These are phyloP conservation scores for Irpex lacteus DNA, from an alignment of 1,284 basidiomycete species.

Conservation along the genomic window DNA sequence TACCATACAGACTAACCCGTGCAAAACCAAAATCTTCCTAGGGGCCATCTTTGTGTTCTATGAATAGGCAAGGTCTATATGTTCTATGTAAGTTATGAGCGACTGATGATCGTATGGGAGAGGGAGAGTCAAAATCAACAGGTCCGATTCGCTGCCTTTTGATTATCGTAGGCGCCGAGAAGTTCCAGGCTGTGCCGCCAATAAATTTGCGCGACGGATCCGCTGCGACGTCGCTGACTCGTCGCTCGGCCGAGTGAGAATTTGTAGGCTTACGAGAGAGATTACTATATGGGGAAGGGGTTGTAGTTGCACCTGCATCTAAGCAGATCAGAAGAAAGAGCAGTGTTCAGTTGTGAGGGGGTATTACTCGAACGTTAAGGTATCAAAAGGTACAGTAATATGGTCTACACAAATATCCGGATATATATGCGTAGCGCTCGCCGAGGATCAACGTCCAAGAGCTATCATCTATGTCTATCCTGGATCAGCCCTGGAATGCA, in stretches of 20 bases:
- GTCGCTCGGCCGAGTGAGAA: background rate
- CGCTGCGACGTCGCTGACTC: background rate
- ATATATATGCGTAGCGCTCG: background rate
- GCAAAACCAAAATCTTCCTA: conserved; percentile 51
- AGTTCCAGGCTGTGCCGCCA: background rate
- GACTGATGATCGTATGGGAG: background rate
- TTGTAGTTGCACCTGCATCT: no score
- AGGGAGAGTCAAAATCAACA: background rate
- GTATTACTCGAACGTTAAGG: no score
- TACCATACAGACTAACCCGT: conserved; percentile 44
- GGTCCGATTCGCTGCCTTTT: background rate
- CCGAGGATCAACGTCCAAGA: background rate
- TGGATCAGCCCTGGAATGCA: conserved; percentile 25
- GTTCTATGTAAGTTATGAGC: background rate
- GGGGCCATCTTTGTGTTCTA: background rate
- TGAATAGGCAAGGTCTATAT: background rate
- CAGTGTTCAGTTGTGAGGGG: no score
- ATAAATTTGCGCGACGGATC: no score
- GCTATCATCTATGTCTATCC: background rate
- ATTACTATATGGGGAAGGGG: no score
- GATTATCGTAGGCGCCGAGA: background rate
- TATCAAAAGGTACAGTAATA: background rate
- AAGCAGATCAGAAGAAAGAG: no score
- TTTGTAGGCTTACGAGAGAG: background rate
- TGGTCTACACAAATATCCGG: background rate